Evolutionary conservation across 768 basidiomycete species (phyloP), one percentile per base, ranked within the genome.

Genomic region (Panellus pusillus): DNA sequence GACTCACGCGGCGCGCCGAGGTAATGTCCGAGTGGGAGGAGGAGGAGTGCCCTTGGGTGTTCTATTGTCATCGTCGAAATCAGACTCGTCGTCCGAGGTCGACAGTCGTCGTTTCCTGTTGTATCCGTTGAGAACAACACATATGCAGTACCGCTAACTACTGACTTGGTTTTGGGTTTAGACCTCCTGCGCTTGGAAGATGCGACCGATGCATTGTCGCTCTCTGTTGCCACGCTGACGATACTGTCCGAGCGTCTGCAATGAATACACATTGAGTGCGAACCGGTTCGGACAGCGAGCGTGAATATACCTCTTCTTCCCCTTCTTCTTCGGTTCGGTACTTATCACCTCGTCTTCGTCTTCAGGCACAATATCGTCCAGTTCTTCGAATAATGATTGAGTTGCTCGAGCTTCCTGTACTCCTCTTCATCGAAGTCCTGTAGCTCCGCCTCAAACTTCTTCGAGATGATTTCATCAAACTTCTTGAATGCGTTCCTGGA

Each of bases 371-470:
- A 91, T 80, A 9, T 83, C 80, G 58, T 91, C 89, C 66, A 91
- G 62, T 65, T 88, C 87, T 42, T 79, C 75, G 63, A 91, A 91
- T 24, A 89, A 62, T 0, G 81, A 77, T 37, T 77, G 24, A 89
- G 76, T 27, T 81, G 72, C 47, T 84, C 80, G 3, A 91, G 73
- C 50, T 86, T 74, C 54, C 86, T 72, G 54, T 81, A 84, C 39
- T 91, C 87, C 36, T 81, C 86, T 63, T 90, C 87, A 54, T 77
- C 82, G 66, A 91, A 87, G 54, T 78, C 79, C 55, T 84, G 83
- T 12, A 93, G 72, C 61, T 87, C 83, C 49, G 81, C 77, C 35
- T 83, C 81, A 57, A 85, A 93, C 62, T 83, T 85, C 75, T 91
- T 93, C 44, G 71, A 68, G 39, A 97, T 73, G 4, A 73, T 55